Percentiles rank a stretch among this genome's conserved stretches.
Conservation (phyloP, 2,329 filamentous ascomycete genomes). For the Xenoacremonium recifei region DNA sequence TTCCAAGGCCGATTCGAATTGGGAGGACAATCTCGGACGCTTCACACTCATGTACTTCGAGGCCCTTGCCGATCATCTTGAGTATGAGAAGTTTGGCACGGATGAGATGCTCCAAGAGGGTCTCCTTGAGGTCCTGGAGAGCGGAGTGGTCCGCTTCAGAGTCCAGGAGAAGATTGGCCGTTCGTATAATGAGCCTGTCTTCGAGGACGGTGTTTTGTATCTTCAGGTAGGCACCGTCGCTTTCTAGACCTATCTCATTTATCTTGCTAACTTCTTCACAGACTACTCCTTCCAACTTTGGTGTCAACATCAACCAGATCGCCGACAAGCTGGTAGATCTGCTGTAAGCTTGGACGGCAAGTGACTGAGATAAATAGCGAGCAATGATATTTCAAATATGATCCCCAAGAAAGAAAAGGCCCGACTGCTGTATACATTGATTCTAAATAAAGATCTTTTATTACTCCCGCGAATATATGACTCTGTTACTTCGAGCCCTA, state of each 20-base stretch:
- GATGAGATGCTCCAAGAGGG: slow-evolving; percentile 51
- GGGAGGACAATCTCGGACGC: slow-evolving; percentile 42
- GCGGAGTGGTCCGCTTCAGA: slow-evolving; percentile 42
- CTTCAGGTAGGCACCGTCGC: slow-evolving; percentile 40
- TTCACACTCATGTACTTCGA: slow-evolving; percentile 44
- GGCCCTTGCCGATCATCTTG: slow-evolving; percentile 39
- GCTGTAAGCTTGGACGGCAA: slow-evolving; percentile 28
- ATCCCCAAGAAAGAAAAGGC: no score
- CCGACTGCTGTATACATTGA: no score
- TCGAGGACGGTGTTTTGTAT: slow-evolving; percentile 50
- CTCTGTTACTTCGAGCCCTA: no score
- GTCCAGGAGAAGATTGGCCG: slow-evolving; percentile 42
- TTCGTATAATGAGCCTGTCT: slow-evolving; percentile 43
- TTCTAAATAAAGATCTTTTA: no score
- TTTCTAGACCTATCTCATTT: neutral
- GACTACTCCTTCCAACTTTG: slow-evolving; percentile 35
- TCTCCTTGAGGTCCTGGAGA: slow-evolving; percentile 45
- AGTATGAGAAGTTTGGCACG: slow-evolving; percentile 42
- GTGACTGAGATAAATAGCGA: no score
- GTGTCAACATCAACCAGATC: slow-evolving; percentile 35
- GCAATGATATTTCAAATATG: no score
- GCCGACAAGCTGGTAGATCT: slow-evolving; percentile 35
- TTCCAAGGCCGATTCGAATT: slow-evolving; percentile 31
- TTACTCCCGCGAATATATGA: no score
- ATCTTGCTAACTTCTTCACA: slow-evolving; percentile 14